These are phyloP conservation scores for Actinomortierella ambigua DNA, from an alignment of 371 early-diverging fungal genomes.

Conservation along the genomic window DNA sequence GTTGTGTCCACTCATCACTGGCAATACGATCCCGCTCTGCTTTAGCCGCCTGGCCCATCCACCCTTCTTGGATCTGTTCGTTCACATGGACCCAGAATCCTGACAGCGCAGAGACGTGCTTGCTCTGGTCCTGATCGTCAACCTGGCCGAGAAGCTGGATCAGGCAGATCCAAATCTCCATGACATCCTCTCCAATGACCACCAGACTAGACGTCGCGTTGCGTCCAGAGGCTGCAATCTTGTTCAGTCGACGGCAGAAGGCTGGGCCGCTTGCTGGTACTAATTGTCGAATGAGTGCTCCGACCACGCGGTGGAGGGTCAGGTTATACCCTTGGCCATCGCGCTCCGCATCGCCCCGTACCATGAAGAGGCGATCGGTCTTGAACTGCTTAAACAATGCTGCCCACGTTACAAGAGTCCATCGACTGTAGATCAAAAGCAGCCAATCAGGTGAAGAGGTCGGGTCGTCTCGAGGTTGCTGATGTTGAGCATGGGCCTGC, in stretches of 20 bases:
- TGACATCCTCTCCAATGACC: conserved; percentile 15
- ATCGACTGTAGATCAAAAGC: too few relatives aligned
- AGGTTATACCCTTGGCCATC: background rate
- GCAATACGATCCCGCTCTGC: background rate
- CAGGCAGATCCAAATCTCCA: conserved; percentile 34
- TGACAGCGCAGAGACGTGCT: too few relatives aligned
- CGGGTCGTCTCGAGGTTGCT: too few relatives aligned
- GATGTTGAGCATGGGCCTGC: too few relatives aligned
- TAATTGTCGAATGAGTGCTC: conserved; percentile 7
- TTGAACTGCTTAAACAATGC: too few relatives aligned
- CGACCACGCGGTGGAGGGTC: background rate
- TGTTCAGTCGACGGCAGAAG: background rate
- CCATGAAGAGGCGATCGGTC: too few relatives aligned
- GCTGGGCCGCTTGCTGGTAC: conserved; percentile 5
- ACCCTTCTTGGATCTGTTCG: conserved; percentile 4
- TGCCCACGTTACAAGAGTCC: too few relatives aligned
- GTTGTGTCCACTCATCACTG: background rate
- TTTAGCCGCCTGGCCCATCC: background rate
- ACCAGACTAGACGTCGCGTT: background rate
- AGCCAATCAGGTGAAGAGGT: too few relatives aligned
- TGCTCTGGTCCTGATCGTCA: background rate
- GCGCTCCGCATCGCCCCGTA: too few relatives aligned
- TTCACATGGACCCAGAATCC: conserved; percentile 33
- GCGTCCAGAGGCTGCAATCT: too few relatives aligned
- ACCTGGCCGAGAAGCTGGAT: conserved; percentile 15